These are phyloP conservation scores for Cryphonectria radicalis DNA, from an alignment of 2,329 filamentous ascomycete genomes.

Conservation along the genomic window DNA sequence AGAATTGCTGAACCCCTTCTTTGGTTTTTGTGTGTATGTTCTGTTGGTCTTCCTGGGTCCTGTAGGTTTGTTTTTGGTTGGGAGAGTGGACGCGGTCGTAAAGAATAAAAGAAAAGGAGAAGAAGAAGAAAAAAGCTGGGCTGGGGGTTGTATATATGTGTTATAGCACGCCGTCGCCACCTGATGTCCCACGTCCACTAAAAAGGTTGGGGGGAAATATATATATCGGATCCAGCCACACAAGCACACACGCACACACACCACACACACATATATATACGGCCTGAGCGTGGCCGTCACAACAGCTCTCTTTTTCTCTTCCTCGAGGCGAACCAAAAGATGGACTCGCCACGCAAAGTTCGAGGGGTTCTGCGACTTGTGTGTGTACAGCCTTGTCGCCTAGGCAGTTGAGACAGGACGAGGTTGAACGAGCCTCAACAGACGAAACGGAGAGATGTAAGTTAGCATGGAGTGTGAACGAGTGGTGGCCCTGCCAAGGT, in stretches of 20 bases:
- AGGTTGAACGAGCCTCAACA: constrained; percentile 1
- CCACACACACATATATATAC: not conserved
- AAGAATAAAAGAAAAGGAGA: too few species aligned
- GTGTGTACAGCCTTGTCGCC: constrained; percentile 18
- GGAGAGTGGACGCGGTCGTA: not conserved
- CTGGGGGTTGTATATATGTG: not conserved
- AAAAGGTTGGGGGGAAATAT: constrained; percentile 5
- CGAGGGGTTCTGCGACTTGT: constrained; percentile 19
- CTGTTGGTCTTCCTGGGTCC: not conserved
- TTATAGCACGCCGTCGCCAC: constrained; percentile 25
- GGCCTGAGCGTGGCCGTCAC: constrained; percentile 17
- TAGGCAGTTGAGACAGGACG: constrained; percentile 24
- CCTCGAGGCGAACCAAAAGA: constrained; percentile 17
- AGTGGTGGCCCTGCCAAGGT: constrained; percentile 37
- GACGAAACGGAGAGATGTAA: constrained; percentile 13
- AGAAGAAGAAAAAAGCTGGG: not conserved
- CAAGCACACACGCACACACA: constrained; percentile 11
- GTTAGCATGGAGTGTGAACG: constrained; percentile 36
- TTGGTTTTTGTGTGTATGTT: too few species aligned
- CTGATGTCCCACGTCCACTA: constrained; percentile 17
- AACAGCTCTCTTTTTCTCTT: constrained; percentile 10
- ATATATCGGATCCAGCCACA: constrained; percentile 22
- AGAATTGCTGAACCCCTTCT: constrained; percentile 11
- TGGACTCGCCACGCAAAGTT: constrained; percentile 13
- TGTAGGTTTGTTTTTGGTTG: constrained; percentile 14